Conservation (phyloP, 257 asterid species). For the Fraxinus cuspidata region DNA sequence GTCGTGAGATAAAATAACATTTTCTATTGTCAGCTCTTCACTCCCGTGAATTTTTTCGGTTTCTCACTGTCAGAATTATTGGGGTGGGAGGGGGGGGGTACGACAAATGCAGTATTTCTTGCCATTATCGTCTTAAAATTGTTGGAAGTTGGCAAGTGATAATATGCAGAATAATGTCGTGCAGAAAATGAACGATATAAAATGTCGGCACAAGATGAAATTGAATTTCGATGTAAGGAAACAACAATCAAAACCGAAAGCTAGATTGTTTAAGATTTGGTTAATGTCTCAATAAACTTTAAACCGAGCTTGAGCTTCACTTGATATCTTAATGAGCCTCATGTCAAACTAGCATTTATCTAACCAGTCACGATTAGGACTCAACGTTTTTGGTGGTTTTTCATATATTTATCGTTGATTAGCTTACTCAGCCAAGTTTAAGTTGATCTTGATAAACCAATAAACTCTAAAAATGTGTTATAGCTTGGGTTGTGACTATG, state of each 20-base stretch:
- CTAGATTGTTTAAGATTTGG: background rate
- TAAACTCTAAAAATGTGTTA: background rate
- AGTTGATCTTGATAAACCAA: background rate
- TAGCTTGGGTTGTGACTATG: background rate
- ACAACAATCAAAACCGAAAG: background rate
- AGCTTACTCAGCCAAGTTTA: background rate
- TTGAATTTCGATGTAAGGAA: background rate
- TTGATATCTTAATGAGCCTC: background rate
- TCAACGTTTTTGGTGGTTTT: background rate
- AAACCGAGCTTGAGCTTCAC: background rate
- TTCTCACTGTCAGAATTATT: too few relatives aligned
- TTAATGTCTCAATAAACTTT: background rate
- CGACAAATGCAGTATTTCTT: too few relatives aligned
- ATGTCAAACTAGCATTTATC: background rate
- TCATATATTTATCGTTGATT: background rate
- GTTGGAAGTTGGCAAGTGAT: too few relatives aligned
- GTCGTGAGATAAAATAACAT: too few relatives aligned
- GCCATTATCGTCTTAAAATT: too few relatives aligned
- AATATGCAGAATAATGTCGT: too few relatives aligned
- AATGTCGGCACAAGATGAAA: too few relatives aligned
- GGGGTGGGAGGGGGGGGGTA: too few relatives aligned
- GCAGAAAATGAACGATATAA: too few relatives aligned
- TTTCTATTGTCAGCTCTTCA: too few relatives aligned
- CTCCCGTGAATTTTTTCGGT: too few relatives aligned
- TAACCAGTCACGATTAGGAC: background rate